These are phyloP conservation scores for Thuja plicata DNA, from an alignment of 83 land plant genomes.

Conservation along the genomic window DNA sequence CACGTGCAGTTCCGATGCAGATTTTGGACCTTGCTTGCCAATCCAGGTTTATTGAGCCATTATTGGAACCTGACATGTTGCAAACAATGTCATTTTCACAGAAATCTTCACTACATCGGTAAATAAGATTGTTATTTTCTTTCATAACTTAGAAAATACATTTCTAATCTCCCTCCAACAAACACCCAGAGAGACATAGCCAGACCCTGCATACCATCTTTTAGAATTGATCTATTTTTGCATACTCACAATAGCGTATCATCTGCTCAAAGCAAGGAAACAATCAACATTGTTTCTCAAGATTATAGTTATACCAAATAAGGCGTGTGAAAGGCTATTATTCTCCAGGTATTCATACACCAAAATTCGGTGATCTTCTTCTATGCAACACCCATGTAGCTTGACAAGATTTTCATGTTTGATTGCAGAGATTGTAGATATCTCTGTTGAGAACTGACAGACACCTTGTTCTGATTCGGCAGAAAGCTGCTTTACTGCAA, in stretches of 20 bases:
- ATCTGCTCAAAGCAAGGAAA: neutral
- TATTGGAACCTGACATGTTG: conserved; percentile 9
- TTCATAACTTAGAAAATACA: neutral
- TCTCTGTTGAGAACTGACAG: conserved; percentile 44
- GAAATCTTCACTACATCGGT: neutral
- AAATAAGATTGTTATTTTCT: neutral
- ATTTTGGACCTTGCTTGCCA: conserved; percentile 55
- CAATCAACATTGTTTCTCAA: neutral
- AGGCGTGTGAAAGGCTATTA: conserved; percentile 45
- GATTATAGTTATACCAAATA: conserved; percentile 37
- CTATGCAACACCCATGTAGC: conserved; percentile 55
- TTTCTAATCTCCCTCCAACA: neutral
- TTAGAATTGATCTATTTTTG: neutral
- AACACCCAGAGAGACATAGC: neutral
- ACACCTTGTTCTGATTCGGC: conserved; percentile 45
- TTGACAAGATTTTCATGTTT: conserved; percentile 52
- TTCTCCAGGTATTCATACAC: conserved; percentile 61
- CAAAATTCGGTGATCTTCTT: conserved; percentile 37
- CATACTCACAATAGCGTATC: neutral
- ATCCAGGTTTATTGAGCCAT: conserved; percentile 17
- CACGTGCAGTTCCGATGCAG: conserved; percentile 52
- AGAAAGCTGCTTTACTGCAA: conserved; percentile 62
- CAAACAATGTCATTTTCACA: conserved; percentile 4
- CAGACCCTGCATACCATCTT: neutral
- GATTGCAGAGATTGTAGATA: conserved; percentile 25